phyloP scores from a whole-genome alignment of 176 grass and related monocot species.

The Aegilops bicornis region DNA sequence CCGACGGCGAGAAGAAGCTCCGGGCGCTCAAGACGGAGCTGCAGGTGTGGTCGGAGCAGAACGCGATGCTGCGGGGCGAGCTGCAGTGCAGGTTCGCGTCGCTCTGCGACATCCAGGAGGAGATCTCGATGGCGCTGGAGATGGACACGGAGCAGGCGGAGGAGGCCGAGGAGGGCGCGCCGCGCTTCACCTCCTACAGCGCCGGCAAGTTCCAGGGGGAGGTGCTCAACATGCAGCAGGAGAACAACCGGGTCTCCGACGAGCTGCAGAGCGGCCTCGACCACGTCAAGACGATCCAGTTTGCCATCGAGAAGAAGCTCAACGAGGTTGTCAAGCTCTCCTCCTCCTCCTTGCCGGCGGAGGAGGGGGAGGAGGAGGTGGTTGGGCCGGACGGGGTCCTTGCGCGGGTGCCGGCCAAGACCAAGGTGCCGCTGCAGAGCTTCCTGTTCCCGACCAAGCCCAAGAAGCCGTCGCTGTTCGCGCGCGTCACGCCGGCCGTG shows the following conservation, averaged over 20 bases:
- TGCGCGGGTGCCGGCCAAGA: constrained; percentile 17
- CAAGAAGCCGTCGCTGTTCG: constrained; percentile 59
- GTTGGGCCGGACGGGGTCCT: background rate
- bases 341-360: background rate
- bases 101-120: constrained; percentile 70
- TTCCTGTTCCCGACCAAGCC: constrained; percentile 60
- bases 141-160: background rate
- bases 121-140: constrained; percentile 53
- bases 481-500: constrained; percentile 44
- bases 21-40: constrained; percentile 80
- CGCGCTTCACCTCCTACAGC: constrained; percentile 65
- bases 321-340: constrained; percentile 41
- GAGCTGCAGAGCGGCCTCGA: constrained; percentile 71
- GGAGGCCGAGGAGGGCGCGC: constrained; percentile 18
- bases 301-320: constrained; percentile 65
- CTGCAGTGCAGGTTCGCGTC: constrained; percentile 63
- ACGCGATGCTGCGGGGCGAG: constrained; percentile 59
- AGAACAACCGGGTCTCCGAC: constrained; percentile 74
- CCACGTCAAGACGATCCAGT: constrained; percentile 69
- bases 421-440: constrained; percentile 51
- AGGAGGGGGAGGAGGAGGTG: background rate
- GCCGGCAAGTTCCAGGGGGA: constrained; percentile 90
- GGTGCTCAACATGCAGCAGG: constrained; percentile 90
- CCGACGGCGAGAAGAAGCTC: constrained; percentile 39
- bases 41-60: constrained; percentile 94